Evolutionary conservation across 495 filamentous ascomycete genomes (phyloP).

Genomic region (Oleoguttula mirabilis): DNA sequence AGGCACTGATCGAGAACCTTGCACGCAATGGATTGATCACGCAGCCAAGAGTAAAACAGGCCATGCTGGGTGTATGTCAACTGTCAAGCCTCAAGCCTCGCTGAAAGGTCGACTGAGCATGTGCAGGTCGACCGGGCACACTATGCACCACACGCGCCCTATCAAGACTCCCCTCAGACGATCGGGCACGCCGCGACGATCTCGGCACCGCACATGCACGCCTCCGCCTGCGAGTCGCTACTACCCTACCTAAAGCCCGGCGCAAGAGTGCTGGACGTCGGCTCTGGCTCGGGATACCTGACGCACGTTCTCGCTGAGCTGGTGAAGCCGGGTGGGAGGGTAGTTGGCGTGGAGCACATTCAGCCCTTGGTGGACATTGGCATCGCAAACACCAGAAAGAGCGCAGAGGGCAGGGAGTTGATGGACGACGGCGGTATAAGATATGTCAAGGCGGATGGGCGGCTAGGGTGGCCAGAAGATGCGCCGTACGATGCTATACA

Average conservation of each 20-base stretch:
- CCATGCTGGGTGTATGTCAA: conserved; percentile 59
- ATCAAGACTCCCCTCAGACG: conserved; percentile 79
- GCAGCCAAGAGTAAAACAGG: conserved; percentile 53
- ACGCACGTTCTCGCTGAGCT: conserved; percentile 82
- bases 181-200: conserved; percentile 88
- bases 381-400: conserved; percentile 60
- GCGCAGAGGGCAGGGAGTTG: conserved; percentile 48
- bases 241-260: conserved; percentile 38
- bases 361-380: conserved; percentile 61
- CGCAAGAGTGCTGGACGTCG: conserved; percentile 68
- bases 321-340: conserved; percentile 47
- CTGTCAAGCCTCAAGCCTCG: no score
- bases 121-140: conserved; percentile 76
- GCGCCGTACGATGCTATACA: conserved; percentile 84
- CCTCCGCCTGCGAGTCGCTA: conserved; percentile 44
- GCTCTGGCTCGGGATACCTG: conserved; percentile 81
- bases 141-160: conserved; percentile 56
- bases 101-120: no score
- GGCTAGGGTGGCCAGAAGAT: conserved; percentile 48
- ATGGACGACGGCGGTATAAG: conserved; percentile 49
- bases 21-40: conserved; percentile 59
- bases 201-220: conserved; percentile 96
- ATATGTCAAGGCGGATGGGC: conserved; percentile 73
- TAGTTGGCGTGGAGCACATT: conserved; percentile 87
- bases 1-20: conserved; percentile 68